Conservation (phyloP, 352 stramenopile genomes). For the Albugo candida region DNA sequence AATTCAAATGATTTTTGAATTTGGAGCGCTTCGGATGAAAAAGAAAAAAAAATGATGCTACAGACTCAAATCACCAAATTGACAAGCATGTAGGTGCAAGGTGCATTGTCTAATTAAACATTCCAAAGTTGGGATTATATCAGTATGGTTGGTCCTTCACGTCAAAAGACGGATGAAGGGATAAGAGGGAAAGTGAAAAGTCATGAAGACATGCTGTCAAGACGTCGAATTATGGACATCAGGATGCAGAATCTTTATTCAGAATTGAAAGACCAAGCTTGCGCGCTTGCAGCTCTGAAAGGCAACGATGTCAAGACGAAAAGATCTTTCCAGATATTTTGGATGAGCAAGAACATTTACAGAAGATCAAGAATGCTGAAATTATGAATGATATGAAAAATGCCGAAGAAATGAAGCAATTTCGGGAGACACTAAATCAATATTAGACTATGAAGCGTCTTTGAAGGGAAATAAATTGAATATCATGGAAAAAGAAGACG, state of each 20-base stretch:
- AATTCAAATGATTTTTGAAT: no score
- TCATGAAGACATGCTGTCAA: slow-evolving; percentile 73
- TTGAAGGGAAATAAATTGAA: slow-evolving; percentile 38
- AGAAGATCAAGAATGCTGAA: slow-evolving; percentile 25
- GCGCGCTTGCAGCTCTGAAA: slow-evolving; percentile 36
- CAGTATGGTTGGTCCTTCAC: slow-evolving; percentile 42
- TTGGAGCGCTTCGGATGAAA: slow-evolving; percentile 61
- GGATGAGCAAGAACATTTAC: slow-evolving; percentile 67
- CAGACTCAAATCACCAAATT: slow-evolving; percentile 67
- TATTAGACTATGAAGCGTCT: slow-evolving; percentile 45
- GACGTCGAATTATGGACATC: slow-evolving; percentile 63
- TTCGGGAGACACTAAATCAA: slow-evolving; percentile 34
- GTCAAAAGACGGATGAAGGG: slow-evolving; percentile 12
- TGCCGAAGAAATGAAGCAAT: slow-evolving; percentile 48
- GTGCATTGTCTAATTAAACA: not conserved
- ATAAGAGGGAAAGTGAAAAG: slow-evolving; percentile 21
- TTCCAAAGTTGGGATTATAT: slow-evolving; percentile 5
- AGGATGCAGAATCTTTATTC: slow-evolving; percentile 48
- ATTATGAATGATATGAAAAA: slow-evolving; percentile 56
- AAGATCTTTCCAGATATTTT: slow-evolving; percentile 68
- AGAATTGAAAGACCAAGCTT: slow-evolving; percentile 33
- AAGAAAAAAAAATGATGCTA: slow-evolving; percentile 47
- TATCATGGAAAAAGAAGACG: slow-evolving; percentile 47
- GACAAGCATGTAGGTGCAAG: slow-evolving; percentile 27
- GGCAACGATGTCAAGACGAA: slow-evolving; percentile 45